Percentiles rank a stretch among this genome's conserved stretches.
Conservation (phyloP, 2,329 filamentous ascomycete species). For the Penicillium sp. region DNA sequence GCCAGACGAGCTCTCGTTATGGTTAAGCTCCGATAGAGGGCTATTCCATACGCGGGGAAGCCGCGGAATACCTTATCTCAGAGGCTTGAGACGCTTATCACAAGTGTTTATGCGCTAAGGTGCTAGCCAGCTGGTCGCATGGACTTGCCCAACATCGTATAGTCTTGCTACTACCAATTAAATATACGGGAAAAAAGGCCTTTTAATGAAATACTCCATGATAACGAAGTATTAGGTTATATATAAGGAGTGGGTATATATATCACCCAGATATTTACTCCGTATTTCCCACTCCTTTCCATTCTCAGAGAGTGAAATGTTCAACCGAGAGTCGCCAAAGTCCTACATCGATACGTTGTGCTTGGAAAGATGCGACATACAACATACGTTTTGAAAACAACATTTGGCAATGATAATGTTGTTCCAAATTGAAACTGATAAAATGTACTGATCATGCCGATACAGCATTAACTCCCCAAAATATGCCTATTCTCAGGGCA, state of each 20-base stretch:
- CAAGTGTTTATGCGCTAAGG: neutral
- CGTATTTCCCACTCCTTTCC: neutral
- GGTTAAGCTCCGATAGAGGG: slow-evolving; percentile 1
- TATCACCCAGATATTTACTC: neutral
- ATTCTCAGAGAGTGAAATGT: neutral
- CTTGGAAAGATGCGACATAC: neutral
- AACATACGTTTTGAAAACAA: neutral
- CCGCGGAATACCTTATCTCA: neutral
- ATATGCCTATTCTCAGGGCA: neutral
- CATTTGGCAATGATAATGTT: neutral
- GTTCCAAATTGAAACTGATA: neutral
- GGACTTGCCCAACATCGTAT: slow-evolving; percentile 18
- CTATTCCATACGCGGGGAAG: slow-evolving; percentile 7
- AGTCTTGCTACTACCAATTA: neutral
- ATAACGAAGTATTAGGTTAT: neutral
- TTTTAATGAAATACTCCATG: neutral
- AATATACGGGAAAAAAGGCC: neutral
- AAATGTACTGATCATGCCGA: neutral
- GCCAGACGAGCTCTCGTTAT: neutral
- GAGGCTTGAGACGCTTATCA: neutral
- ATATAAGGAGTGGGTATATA: neutral
- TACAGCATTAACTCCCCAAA: neutral
- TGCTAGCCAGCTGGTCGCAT: slow-evolving; percentile 10
- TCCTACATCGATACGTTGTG: neutral
- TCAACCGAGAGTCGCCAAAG: neutral